Conservation (phyloP, 1,284 basidiomycete species). For the Macrocybe sp. region DNA sequence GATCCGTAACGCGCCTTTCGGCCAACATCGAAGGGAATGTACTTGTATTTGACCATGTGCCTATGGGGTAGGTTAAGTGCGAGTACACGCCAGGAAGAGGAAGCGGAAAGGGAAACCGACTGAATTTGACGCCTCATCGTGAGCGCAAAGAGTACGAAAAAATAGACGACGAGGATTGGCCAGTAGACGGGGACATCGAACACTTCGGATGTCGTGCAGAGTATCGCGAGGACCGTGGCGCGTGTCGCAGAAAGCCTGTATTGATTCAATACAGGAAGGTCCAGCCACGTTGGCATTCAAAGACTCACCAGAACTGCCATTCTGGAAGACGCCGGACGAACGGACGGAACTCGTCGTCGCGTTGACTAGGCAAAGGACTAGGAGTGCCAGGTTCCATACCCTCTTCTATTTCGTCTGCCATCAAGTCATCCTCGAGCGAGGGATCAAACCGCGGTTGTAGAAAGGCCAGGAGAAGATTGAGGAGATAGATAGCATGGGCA, state of each 20-base stretch:
- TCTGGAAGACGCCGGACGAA: constrained; percentile 95
- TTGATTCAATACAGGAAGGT: background rate
- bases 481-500: constrained; percentile 87
- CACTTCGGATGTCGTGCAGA: constrained; percentile 73
- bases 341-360: constrained; percentile 91
- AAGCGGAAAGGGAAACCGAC: constrained; percentile 44
- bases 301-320: constrained; percentile 88
- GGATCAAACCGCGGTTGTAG: constrained; percentile 96
- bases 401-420: constrained; percentile 94
- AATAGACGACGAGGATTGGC: constrained; percentile 95
- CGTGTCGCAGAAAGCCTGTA: constrained; percentile 81
- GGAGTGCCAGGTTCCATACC: constrained; percentile 50
- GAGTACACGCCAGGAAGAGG: background rate
- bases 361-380: constrained; percentile 55
- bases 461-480: constrained; percentile 87
- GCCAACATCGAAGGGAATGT: constrained; percentile 89
- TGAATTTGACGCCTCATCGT: constrained; percentile 94
- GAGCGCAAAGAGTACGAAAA: constrained; percentile 81
- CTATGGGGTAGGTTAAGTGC: constrained; percentile 33
- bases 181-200: constrained; percentile 98
- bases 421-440: constrained; percentile 86
- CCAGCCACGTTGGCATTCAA: background rate
- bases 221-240: constrained; percentile 77
- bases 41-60: constrained; percentile 99
- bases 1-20: constrained; percentile 71